Evolutionary conservation across 176 grass and related monocot genomes (phyloP).

Genomic region (Dendrocalamus sinicus): DNA sequence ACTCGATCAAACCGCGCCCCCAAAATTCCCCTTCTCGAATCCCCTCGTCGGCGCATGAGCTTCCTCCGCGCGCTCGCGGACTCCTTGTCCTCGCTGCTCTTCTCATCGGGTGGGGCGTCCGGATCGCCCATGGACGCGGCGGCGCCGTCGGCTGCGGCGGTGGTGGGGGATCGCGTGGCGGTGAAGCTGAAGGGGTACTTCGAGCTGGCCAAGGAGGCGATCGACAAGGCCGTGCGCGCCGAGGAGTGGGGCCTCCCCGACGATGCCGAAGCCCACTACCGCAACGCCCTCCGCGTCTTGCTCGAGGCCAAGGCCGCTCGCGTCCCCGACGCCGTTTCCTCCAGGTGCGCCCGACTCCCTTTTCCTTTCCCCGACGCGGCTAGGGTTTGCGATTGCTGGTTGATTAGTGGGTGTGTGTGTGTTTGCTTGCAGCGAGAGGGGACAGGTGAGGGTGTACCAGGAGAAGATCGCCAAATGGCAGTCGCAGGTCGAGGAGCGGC

Average conservation of each 20-base stretch:
- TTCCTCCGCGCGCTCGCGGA: constrained; percentile 58
- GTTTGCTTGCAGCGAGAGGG: constrained; percentile 63
- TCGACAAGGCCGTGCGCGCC: constrained; percentile 88
- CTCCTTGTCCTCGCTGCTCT: constrained; percentile 52
- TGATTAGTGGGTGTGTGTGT: not conserved
- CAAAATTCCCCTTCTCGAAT: not conserved
- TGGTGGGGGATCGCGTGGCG: constrained; percentile 80
- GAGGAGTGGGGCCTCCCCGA: constrained; percentile 88
- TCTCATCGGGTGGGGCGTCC: not conserved
- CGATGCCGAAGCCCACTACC: constrained; percentile 77
- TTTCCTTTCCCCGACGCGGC: not conserved
- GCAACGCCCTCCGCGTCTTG: constrained; percentile 76
- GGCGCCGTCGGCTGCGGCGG: constrained; percentile 47
- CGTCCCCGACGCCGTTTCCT: constrained; percentile 76
- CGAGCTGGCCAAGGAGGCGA: constrained; percentile 96
- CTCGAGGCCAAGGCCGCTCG: constrained; percentile 90
- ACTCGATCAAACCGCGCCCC: not conserved
- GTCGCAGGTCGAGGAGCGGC: constrained; percentile 72
- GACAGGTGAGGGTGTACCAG: constrained; percentile 78
- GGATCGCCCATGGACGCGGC: constrained; percentile 40
- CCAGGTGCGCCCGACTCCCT: constrained; percentile 46
- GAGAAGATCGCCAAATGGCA: constrained; percentile 96
- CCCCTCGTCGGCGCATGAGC: constrained; percentile 54
- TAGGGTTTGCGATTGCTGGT: constrained; percentile 14
- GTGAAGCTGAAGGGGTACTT: constrained; percentile 96